A percentile compares a stretch with the other conserved stretches of the same genome.
phyloP scores from a whole-genome alignment of 345 rosid genomes.

The Kernera saxatilis region DNA sequence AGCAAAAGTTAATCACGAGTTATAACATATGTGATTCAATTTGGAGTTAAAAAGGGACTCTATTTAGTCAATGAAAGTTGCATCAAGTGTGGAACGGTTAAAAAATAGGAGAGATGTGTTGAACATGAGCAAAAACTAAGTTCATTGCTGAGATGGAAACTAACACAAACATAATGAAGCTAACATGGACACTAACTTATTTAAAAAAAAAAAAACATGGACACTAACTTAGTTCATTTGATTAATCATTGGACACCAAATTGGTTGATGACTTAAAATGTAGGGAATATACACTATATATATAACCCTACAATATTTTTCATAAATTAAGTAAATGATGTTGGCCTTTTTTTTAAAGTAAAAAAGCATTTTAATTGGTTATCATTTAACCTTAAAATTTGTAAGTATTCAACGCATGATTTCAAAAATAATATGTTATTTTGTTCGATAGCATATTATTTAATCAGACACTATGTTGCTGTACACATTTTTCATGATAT shows the following conservation, averaged over 20 bases:
- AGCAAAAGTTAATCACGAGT: conserved; percentile 24
- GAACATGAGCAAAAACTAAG: background rate
- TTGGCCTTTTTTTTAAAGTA: too few species aligned
- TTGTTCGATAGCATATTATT: too few species aligned
- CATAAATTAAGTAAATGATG: too few species aligned
- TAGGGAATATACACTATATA: too few species aligned
- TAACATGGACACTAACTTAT: background rate
- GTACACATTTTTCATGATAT: too few species aligned
- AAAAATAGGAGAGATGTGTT: background rate
- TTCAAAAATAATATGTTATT: too few species aligned
- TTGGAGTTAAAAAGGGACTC: background rate
- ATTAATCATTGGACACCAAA: background rate
- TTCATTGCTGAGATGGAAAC: background rate
- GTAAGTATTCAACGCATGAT: too few species aligned
- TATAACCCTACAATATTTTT: too few species aligned
- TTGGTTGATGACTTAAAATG: background rate
- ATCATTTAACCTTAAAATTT: too few species aligned
- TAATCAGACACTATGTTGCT: too few species aligned
- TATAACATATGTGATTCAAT: background rate
- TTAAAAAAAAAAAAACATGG: too few species aligned
- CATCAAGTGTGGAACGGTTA: background rate
- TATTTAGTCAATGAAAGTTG: background rate
- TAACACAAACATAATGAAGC: background rate
- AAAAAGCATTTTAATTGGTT: too few species aligned
- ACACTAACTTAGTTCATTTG: background rate